Base-by-base conservation (phyloP, 768 basidiomycete species). In the Rhizopogon vinicolor region DNA sequence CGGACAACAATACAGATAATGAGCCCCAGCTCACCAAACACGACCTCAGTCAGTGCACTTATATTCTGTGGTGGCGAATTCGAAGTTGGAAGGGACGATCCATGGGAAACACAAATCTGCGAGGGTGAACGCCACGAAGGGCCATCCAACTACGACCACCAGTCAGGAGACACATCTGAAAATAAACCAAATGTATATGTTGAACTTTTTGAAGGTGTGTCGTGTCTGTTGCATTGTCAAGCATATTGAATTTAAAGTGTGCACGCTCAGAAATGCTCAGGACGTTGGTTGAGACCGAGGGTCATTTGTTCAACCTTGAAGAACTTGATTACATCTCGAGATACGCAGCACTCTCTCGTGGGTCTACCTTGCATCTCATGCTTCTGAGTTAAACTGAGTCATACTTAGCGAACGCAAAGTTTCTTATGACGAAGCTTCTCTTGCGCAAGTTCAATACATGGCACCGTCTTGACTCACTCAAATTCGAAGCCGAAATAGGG, bases 401-500 rank as follows among this genome's bases (percentile, higher is more conserved):
- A 18, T 14, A 2, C 39, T 57, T 40, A 86, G 84, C 82, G 60
- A 66, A 75, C 13, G 78, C 85, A 3, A 74, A 78, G 28, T 88
- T 86, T 65, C 78, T 89, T 14, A 75, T 87, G 58, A 75, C 82
- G 16, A 80, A 85, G 19, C 71, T 89, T 8, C 73, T 82, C n/a
- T 73, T 87, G 7, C 79, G 87, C 50, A 84, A 84, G 59, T 74
- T 73, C 29, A 76, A 74, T 54, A 75, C 76, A 59, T 85, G 84
- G 74, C 77, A 82, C 55, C 77, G 81, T 3, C 69, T 79, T 5
- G 67, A 68, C 41, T 58, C 69, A 2, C 68, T 87, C 19, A 76
- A 70, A 55, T 81, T 79, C 52, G 61, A 65, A 49, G 43, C 52
- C 7, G 76, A 78, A 63, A 56, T 86, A 68, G 75, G 78, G 53